Evolutionary conservation across 768 basidiomycete genomes (phyloP), one percentile per base, ranked within the genome.

Genomic region (Lentinula sp.): DNA sequence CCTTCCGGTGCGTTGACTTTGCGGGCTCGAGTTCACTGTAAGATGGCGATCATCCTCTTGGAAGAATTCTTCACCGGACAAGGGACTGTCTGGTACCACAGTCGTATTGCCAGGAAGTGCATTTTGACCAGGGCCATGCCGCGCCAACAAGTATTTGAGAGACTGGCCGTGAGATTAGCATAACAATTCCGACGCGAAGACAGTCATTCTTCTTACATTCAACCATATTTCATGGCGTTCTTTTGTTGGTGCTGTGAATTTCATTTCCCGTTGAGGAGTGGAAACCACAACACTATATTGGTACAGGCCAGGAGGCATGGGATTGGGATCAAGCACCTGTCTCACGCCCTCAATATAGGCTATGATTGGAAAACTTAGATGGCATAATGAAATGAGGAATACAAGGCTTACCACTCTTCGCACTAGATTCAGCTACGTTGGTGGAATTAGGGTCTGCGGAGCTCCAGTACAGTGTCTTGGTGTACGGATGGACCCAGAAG

Each of bases 401-500:
- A 39, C 9, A 56, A 61, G 48, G 28, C 95, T 66, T 75, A 98
- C 96, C 94, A 72, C 93, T 95, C 85, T 97, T 98, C 13, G 96
- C 92, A 70, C 89, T 95, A 7, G 93, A 93, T 76, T 98, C 95
- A 1, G 88, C 84, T 16, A 93, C 91, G 66, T 87, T 87, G 42
- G 85, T 84, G 28, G 92, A 91, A 32, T 93, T 95, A 54, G 96
- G 97, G 75, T 98, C 96, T 9, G 87, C 85, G 16, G 91, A 88
- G 68, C 93, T 93, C 97, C 97, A 99, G 73, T 98, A 98, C 61
- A 99, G 69, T 4, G 95, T 98, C 78, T 93, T 93, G 43, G 95
- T 98, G 71, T 98, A 99, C 18, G 97, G 97, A 74, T 98, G 96
- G n/a, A 99, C 88, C 97, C 97, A 99, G 82, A 98, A 97, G 85